Conservation (phyloP, 352 stramenopile species). For the Globisporangium middletonii region DNA sequence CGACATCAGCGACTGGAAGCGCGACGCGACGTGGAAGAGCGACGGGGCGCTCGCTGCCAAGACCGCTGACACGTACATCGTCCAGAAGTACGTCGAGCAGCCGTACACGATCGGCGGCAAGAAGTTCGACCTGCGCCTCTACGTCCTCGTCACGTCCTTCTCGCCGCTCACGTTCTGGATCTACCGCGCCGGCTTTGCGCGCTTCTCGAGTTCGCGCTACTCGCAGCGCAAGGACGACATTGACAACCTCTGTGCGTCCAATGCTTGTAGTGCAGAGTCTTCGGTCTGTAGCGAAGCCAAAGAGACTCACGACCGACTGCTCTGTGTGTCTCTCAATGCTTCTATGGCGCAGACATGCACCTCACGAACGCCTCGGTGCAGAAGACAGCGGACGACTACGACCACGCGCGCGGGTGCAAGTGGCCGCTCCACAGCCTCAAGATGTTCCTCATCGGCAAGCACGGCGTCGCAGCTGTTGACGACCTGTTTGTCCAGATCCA, state of each 20-base stretch:
- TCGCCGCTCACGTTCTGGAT: slow-evolving; percentile 83
- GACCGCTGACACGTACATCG: slow-evolving; percentile 54
- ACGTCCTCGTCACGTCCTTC: slow-evolving; percentile 84
- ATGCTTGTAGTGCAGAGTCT: slow-evolving; percentile 37
- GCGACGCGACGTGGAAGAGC: slow-evolving; percentile 51
- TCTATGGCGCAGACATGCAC: slow-evolving; percentile 78
- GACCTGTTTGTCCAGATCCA: slow-evolving; percentile 24
- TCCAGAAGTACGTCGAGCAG: slow-evolving; percentile 66
- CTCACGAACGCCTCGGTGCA: slow-evolving; percentile 93
- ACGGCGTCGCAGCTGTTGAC: slow-evolving; percentile 55
- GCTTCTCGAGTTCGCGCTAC: slow-evolving; percentile 79
- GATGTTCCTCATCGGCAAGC: slow-evolving; percentile 60
- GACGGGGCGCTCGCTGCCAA: slow-evolving; percentile 31
- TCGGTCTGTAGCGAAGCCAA: too few relatives aligned
- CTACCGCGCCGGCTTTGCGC: slow-evolving; percentile 81
- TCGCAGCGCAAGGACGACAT: slow-evolving; percentile 79
- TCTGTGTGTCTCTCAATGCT: too few relatives aligned
- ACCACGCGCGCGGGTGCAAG: slow-evolving; percentile 55
- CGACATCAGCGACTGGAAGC: slow-evolving; percentile 87
- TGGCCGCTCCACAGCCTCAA: slow-evolving; percentile 55
- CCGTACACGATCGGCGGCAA: slow-evolving; percentile 85
- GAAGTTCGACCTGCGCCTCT: slow-evolving; percentile 91
- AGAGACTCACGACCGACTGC: too few relatives aligned
- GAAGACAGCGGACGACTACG: slow-evolving; percentile 78
- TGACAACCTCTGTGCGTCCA: slow-evolving; percentile 50